A percentile compares a stretch with the other conserved stretches of the same genome.
Conservation (phyloP, 2,329 filamentous ascomycete species). For the Macroventuria anomochaeta region DNA sequence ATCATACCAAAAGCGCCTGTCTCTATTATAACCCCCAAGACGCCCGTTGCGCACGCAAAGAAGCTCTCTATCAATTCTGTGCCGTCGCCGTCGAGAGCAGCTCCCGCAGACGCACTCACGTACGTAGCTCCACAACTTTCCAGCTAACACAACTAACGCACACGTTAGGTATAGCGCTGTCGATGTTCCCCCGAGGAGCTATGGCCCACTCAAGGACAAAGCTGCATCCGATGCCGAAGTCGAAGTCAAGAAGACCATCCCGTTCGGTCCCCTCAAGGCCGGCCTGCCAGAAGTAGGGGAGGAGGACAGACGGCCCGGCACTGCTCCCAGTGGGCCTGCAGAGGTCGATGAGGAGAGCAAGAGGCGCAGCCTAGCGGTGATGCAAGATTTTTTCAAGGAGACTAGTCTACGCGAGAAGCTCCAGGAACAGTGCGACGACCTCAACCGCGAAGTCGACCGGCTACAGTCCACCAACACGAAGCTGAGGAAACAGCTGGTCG, state of each 20-base stretch:
- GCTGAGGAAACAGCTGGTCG: slow-evolving; percentile 42
- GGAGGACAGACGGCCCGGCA: slow-evolving; percentile 39
- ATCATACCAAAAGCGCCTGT: slow-evolving; percentile 29
- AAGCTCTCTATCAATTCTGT: slow-evolving; percentile 36
- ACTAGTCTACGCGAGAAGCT: slow-evolving; percentile 46
- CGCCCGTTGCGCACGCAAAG: slow-evolving; percentile 36
- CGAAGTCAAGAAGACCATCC: slow-evolving; percentile 34
- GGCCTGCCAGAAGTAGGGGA: slow-evolving; percentile 41
- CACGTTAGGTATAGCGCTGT: slow-evolving; percentile 28
- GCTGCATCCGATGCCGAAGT: slow-evolving; percentile 47
- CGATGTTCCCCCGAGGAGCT: slow-evolving; percentile 31
- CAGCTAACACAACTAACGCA: slow-evolving; percentile 3
- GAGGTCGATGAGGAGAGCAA: slow-evolving; percentile 43
- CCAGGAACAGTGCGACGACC: slow-evolving; percentile 45
- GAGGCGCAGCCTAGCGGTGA: slow-evolving; percentile 43
- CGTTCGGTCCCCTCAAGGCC: slow-evolving; percentile 37
- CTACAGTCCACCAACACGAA: slow-evolving; percentile 40
- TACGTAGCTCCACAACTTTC: background rate
- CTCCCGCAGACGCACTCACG: slow-evolving; percentile 14
- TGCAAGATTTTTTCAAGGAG: slow-evolving; percentile 51
- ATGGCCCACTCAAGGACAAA: slow-evolving; percentile 41
- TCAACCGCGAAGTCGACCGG: slow-evolving; percentile 41
- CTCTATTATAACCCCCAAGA: slow-evolving; percentile 20
- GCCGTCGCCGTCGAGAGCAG: slow-evolving; percentile 12
- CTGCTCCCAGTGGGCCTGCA: slow-evolving; percentile 40